Evolutionary conservation across 495 filamentous ascomycete species (phyloP).

Genomic region (Annulohypoxylon bovei): DNA sequence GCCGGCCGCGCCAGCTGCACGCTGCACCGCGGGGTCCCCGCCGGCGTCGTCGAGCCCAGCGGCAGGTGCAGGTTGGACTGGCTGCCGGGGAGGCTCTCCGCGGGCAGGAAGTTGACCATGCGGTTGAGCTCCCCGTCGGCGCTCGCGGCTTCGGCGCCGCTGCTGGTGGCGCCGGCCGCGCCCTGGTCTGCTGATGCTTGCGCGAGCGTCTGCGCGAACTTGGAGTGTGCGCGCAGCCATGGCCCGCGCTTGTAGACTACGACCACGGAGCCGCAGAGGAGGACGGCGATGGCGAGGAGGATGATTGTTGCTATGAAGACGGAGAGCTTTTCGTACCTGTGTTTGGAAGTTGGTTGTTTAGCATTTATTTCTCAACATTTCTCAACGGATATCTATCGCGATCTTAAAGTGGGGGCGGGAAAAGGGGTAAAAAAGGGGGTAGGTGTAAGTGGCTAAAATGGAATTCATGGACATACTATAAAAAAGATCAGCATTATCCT

Average conservation of each 20-base stretch:
- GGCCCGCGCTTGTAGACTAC: conserved; percentile 73
- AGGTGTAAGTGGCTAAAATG: background rate
- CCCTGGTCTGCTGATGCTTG: conserved; percentile 8
- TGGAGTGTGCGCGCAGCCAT: conserved; percentile 62
- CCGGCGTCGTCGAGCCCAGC: background rate
- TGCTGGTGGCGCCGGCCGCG: too few species aligned
- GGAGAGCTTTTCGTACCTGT: conserved; percentile 57
- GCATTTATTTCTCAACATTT: too few species aligned
- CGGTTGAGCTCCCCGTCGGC: conserved; percentile 1
- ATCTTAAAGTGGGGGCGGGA: conserved; percentile 59
- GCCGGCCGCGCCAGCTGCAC: background rate
- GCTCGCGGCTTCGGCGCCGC: background rate
- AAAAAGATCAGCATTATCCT: background rate
- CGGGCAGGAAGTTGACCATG: conserved; percentile 14
- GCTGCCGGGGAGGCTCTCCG: conserved; percentile 21
- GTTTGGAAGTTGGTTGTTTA: background rate
- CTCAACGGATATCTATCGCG: too few species aligned
- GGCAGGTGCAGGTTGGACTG: background rate
- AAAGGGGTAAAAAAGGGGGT: conserved; percentile 31
- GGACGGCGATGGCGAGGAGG: conserved; percentile 63
- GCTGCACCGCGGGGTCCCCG: background rate
- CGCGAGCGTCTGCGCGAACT: conserved; percentile 63
- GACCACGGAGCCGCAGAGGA: conserved; percentile 6
- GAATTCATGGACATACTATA: conserved; percentile 12
- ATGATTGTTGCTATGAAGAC: conserved; percentile 65